These are phyloP conservation scores for Biscogniauxia marginata DNA, from an alignment of 2,329 filamentous ascomycete genomes.

Conservation along the genomic window DNA sequence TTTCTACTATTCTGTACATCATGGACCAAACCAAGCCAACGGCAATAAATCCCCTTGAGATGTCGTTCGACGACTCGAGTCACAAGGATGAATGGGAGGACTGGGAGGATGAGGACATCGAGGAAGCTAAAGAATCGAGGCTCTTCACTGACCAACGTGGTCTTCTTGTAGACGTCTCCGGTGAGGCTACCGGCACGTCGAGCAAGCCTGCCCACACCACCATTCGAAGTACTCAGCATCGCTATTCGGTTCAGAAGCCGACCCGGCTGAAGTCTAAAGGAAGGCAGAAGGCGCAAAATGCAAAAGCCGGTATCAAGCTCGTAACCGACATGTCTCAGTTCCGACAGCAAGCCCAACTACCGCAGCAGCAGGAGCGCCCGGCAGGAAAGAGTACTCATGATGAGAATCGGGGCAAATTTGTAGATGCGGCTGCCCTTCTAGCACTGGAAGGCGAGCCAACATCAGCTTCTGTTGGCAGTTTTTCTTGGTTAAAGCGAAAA, in stretches of 20 bases:
- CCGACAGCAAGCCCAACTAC: slow-evolving; percentile 44
- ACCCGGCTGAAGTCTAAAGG: slow-evolving; percentile 56
- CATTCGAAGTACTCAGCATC: slow-evolving; percentile 18
- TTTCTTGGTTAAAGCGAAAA: slow-evolving; percentile 54
- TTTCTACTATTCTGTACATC: slow-evolving; percentile 8
- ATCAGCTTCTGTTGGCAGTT: slow-evolving; percentile 54
- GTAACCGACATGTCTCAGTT: slow-evolving; percentile 66
- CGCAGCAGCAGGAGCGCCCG: slow-evolving; percentile 31
- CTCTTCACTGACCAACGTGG: slow-evolving; percentile 12
- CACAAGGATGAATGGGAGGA: slow-evolving; percentile 33
- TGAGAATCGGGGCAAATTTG: slow-evolving; percentile 46
- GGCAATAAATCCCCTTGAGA: slow-evolving; percentile 22
- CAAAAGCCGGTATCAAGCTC: slow-evolving; percentile 62
- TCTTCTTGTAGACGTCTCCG: slow-evolving; percentile 25
- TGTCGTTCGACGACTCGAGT: slow-evolving; percentile 9
- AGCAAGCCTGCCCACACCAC: slow-evolving; percentile 12
- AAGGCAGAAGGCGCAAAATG: slow-evolving; percentile 60
- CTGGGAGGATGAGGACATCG: slow-evolving; percentile 29
- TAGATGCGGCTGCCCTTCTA: slow-evolving; percentile 57
- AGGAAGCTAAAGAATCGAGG: slow-evolving; percentile 13
- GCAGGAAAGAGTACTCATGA: slow-evolving; percentile 25
- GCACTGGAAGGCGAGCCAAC: slow-evolving; percentile 58
- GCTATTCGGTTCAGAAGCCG: slow-evolving; percentile 41
- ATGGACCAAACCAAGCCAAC: slow-evolving; percentile 24
- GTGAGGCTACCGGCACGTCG: slow-evolving; percentile 12